Evolutionary conservation across 768 basidiomycete genomes (phyloP).

Genomic region (Pholiota conissans): DNA sequence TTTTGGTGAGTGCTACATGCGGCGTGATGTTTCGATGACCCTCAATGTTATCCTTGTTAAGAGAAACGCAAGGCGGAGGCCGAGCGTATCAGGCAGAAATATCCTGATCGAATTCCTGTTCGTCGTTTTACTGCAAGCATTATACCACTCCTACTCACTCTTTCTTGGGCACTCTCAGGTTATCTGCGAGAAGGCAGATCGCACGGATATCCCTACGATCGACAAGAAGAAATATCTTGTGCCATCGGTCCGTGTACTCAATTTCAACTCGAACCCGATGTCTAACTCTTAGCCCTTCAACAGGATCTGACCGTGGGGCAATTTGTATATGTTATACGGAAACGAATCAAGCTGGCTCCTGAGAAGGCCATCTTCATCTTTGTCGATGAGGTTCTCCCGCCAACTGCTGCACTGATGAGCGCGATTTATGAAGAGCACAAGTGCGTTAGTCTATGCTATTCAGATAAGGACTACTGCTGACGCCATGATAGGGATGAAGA

Average conservation of each 20-base stretch:
- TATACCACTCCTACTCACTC: neutral
- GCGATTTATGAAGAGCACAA: constrained; percentile 99
- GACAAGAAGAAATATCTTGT: constrained; percentile 99
- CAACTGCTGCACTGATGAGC: constrained; percentile 97
- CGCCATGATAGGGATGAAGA: constrained; percentile 83
- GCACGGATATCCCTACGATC: constrained; percentile 97
- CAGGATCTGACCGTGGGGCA: constrained; percentile 97
- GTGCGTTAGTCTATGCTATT: constrained; percentile 49
- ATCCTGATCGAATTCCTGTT: constrained; percentile 97
- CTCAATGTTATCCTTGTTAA: constrained; percentile 34
- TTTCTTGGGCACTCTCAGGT: constrained; percentile 53
- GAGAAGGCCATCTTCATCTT: constrained; percentile 99
- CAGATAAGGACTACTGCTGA: constrained; percentile 22
- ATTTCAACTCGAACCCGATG: neutral
- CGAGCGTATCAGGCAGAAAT: constrained; percentile 98
- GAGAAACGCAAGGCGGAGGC: constrained; percentile 99
- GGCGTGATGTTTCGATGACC: constrained; percentile 20
- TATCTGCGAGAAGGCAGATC: constrained; percentile 99
- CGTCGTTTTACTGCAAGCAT: constrained; percentile 33
- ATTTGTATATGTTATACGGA: constrained; percentile 99
- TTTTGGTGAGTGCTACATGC: constrained; percentile 65
- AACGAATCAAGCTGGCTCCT: constrained; percentile 98
- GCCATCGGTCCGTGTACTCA: constrained; percentile 70
- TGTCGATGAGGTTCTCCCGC: constrained; percentile 97
- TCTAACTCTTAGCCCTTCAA: neutral